These are phyloP conservation scores for Scalesia atractyloides DNA, from an alignment of 129 eudicot genomes.

Conservation along the genomic window DNA sequence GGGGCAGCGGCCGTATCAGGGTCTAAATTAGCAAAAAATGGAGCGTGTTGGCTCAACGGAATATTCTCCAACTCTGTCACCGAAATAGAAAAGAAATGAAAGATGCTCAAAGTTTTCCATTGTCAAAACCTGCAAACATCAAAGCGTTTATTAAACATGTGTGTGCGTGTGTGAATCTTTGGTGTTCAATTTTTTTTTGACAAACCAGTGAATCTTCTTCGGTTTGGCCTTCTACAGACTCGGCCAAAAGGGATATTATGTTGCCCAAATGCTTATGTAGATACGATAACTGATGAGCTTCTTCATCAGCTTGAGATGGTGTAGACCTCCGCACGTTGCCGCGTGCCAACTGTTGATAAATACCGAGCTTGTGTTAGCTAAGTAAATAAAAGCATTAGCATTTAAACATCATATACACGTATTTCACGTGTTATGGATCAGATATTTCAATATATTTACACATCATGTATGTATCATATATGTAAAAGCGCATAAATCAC, in stretches of 20 bases:
- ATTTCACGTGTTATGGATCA: constrained; percentile 5
- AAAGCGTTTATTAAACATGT: neutral
- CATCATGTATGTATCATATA: neutral
- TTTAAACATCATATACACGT: constrained; percentile 5
- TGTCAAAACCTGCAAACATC: constrained; percentile 65
- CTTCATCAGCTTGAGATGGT: constrained; percentile 99
- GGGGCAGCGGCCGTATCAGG: constrained; percentile 99
- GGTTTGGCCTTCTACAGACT: constrained; percentile 51
- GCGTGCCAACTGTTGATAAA: constrained; percentile 75
- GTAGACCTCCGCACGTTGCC: constrained; percentile 84
- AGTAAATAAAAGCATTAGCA: constrained; percentile 4
- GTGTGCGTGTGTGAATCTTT: neutral
- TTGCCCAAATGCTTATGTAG: constrained; percentile 91
- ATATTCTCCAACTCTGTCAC: constrained; percentile 39
- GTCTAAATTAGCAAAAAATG: constrained; percentile 97
- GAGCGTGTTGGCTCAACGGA: constrained; percentile 79
- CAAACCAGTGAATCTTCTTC: constrained; percentile 94
- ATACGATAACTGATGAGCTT: constrained; percentile 95
- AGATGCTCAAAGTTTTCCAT: constrained; percentile 41
- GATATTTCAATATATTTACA: neutral
- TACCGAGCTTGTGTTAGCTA: constrained; percentile 19
- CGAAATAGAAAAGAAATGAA: constrained; percentile 38
- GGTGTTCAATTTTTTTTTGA: constrained; percentile 5
- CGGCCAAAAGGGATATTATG: constrained; percentile 80
- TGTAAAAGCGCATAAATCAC: too few relatives aligned